Conservation (phyloP, 805 yeast genomes). For the Ogataea salicorniae region DNA sequence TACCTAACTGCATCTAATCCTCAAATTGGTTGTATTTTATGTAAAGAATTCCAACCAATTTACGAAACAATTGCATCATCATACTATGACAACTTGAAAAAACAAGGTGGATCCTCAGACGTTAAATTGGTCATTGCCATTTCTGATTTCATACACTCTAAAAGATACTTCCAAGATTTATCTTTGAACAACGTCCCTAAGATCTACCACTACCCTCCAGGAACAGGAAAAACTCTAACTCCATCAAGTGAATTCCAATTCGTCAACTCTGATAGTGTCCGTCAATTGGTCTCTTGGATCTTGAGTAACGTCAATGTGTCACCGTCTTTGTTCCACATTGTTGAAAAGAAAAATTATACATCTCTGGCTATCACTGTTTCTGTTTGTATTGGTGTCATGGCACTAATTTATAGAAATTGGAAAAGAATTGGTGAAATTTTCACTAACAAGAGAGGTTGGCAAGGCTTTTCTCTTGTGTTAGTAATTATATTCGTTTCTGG, state of each 20-base stretch:
- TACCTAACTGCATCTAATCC: constrained; percentile 71
- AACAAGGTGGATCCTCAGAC: constrained; percentile 44
- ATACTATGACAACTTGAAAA: constrained; percentile 41
- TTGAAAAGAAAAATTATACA: constrained; percentile 39
- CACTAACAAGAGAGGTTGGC: constrained; percentile 64
- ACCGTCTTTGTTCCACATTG: constrained; percentile 28
- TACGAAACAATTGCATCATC: constrained; percentile 57
- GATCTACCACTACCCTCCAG: constrained; percentile 36
- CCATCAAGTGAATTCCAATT: constrained; percentile 40
- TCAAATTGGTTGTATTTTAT: constrained; percentile 70
- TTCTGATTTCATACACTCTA: constrained; percentile 64
- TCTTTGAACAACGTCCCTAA: constrained; percentile 74
- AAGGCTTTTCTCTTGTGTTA: constrained; percentile 53
- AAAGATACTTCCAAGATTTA: constrained; percentile 46
- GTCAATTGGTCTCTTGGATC: constrained; percentile 32
- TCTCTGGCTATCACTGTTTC: constrained; percentile 33
- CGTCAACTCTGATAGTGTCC: constrained; percentile 36
- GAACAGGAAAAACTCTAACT: constrained; percentile 18
- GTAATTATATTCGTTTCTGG: constrained; percentile 78
- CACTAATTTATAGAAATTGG: constrained; percentile 27
- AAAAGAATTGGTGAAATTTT: constrained; percentile 36
- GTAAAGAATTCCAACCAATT: constrained; percentile 65
- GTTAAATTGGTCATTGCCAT: constrained; percentile 61
- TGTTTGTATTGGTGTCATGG: constrained; percentile 29
- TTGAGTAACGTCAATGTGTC: constrained; percentile 15